These are phyloP conservation scores for Lanmaoa pseudosensibilis DNA, from an alignment of 768 basidiomycete genomes.

Conservation along the genomic window DNA sequence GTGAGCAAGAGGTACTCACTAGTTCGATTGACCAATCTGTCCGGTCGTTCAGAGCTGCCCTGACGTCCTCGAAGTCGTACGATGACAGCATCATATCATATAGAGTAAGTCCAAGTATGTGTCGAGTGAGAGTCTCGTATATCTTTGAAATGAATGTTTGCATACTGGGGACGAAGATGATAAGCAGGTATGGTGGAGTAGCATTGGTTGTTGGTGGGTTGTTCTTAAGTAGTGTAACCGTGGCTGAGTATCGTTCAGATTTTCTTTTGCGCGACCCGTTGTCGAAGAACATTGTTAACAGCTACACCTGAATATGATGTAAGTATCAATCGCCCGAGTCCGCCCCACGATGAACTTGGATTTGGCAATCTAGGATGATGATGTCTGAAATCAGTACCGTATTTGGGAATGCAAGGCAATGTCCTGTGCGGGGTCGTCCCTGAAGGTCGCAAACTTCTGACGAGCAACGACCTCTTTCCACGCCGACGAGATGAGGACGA, in stretches of 20 bases:
- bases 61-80: constrained; percentile 24
- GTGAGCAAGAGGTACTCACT: constrained; percentile 2
- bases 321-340: too few relatives aligned
- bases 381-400: neutral
- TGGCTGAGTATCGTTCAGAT: too few relatives aligned
- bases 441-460: too few relatives aligned
- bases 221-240: too few relatives aligned
- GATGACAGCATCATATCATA: constrained; percentile 21
- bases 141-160: neutral
- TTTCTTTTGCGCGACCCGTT: too few relatives aligned
- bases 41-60: constrained; percentile 11
- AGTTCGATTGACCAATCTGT: constrained; percentile 25
- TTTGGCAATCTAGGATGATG: constrained; percentile 9
- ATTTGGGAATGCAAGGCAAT: neutral
- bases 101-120: constrained; percentile 11
- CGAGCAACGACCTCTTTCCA: too few relatives aligned
- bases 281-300: too few relatives aligned
- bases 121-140: neutral
- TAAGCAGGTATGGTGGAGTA: neutral
- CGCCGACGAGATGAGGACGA: constrained; percentile 9
- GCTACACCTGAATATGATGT: too few relatives aligned
- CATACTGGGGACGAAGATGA: constrained; percentile 3
- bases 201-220: neutral
- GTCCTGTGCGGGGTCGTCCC: too few relatives aligned
- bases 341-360: too few relatives aligned